Evolutionary conservation across 805 yeast species (phyloP).

Genomic region (Blastobotrys peoriensis): DNA sequence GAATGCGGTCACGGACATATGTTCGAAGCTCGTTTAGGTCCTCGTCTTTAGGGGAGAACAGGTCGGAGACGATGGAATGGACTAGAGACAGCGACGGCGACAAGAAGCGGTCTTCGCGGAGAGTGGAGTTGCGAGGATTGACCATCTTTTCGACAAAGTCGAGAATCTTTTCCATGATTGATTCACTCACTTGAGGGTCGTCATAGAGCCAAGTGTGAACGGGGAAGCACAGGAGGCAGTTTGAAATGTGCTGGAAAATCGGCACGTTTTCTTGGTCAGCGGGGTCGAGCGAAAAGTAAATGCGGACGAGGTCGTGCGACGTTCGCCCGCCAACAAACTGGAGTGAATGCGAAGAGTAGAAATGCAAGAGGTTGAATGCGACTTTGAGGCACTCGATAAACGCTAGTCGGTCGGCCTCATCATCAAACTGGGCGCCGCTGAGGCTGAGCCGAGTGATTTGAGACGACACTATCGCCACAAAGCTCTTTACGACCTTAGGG

Average conservation of each 20-base stretch:
- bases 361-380: slow-evolving; percentile 14
- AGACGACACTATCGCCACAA: slow-evolving; percentile 3
- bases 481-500: slow-evolving; percentile 7
- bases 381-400: slow-evolving; percentile 15
- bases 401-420: slow-evolving; percentile 5
- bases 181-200: slow-evolving; percentile 1
- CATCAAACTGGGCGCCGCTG: slow-evolving; percentile 4
- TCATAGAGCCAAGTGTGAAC: slow-evolving; percentile 8
- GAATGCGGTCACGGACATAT: slow-evolving; percentile 1
- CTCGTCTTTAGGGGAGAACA: slow-evolving; percentile 4
- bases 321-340: slow-evolving; percentile 7
- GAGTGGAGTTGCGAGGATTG: slow-evolving; percentile 1
- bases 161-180: slow-evolving; percentile 1
- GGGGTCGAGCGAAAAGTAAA: slow-evolving; percentile 5
- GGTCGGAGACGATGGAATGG: slow-evolving; percentile 7
- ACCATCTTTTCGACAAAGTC: slow-evolving; percentile 5
- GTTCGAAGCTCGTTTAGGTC: background rate
- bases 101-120: slow-evolving; percentile 9
- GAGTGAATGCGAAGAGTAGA: slow-evolving; percentile 10
- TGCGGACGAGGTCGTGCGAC: slow-evolving; percentile 5
- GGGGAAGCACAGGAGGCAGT: slow-evolving; percentile 13
- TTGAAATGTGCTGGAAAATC: slow-evolving; percentile 11
- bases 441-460: background rate
- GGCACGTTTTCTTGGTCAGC: background rate
- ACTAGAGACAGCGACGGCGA: slow-evolving; percentile 10